These are phyloP conservation scores for Solanum clarkiae DNA, from an alignment of 257 asterid species.

Conservation along the genomic window DNA sequence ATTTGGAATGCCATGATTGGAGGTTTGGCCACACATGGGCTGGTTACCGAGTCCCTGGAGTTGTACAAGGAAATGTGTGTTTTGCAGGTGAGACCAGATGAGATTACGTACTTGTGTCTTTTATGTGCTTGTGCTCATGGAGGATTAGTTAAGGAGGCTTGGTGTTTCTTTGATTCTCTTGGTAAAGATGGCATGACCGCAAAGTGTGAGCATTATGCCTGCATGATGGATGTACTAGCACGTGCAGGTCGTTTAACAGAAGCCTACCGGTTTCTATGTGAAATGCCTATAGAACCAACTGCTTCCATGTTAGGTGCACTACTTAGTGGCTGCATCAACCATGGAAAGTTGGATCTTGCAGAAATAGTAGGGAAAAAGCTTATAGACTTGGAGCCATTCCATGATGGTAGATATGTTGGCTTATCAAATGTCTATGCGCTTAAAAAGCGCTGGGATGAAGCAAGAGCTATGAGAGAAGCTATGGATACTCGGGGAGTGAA, in stretches of 20 bases:
- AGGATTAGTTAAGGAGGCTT: slow-evolving; percentile 54
- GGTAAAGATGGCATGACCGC: slow-evolving; percentile 32
- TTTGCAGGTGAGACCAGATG: slow-evolving; percentile 30
- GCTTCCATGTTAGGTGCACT: slow-evolving; percentile 64
- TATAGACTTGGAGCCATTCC: slow-evolving; percentile 46
- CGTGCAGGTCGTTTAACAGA: slow-evolving; percentile 55
- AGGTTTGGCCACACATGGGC: slow-evolving; percentile 78
- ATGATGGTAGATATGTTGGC: slow-evolving; percentile 74
- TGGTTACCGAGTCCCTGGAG: slow-evolving; percentile 24
- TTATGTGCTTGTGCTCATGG: slow-evolving; percentile 70
- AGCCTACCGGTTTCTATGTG: slow-evolving; percentile 29
- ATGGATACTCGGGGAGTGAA: slow-evolving; percentile 70
- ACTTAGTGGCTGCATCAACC: slow-evolving; percentile 58
- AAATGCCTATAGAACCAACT: slow-evolving; percentile 43
- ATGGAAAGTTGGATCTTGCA: slow-evolving; percentile 42
- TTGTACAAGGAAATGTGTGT: slow-evolving; percentile 29
- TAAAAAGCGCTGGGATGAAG: slow-evolving; percentile 49
- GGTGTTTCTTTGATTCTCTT: slow-evolving; percentile 35
- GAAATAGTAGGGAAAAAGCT: slow-evolving; percentile 56
- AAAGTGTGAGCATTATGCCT: slow-evolving; percentile 60
- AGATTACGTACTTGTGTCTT: slow-evolving; percentile 63
- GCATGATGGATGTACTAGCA: slow-evolving; percentile 70
- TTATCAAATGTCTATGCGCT: slow-evolving; percentile 55
- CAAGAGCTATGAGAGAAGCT: slow-evolving; percentile 39
- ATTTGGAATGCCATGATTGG: slow-evolving; percentile 73